Percentiles rank a stretch among this genome's conserved stretches.
Conservation (phyloP, 441 rosid genomes). For the Manihot esculenta region DNA sequence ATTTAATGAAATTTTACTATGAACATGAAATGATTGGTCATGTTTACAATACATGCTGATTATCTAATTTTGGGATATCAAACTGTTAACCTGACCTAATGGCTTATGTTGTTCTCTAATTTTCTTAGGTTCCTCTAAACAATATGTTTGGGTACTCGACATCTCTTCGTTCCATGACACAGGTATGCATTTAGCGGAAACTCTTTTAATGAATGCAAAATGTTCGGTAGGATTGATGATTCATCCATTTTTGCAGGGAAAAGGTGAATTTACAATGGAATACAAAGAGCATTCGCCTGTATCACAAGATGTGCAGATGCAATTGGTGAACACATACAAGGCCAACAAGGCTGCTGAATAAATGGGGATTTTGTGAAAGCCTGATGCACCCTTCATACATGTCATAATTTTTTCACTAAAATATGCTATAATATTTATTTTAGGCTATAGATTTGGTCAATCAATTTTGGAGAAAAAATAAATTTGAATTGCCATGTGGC, state of each 20-base stretch:
- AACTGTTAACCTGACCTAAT: background rate
- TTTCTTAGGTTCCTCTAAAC: slow-evolving; percentile 81
- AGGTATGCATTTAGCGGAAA: slow-evolving; percentile 32
- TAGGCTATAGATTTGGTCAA: slow-evolving; percentile 2
- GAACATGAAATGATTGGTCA: background rate
- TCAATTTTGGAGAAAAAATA: background rate
- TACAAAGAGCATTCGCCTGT: slow-evolving; percentile 91
- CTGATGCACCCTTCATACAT: background rate
- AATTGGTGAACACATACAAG: slow-evolving; percentile 72
- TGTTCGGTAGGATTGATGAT: background rate
- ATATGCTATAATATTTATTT: background rate
- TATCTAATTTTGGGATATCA: background rate
- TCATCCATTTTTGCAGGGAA: slow-evolving; percentile 48
- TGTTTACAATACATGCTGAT: background rate
- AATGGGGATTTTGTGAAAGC: slow-evolving; percentile 8
- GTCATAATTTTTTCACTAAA: slow-evolving; percentile 1
- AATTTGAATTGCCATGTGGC: background rate
- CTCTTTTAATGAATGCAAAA: background rate
- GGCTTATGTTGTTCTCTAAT: background rate
- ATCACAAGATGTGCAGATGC: slow-evolving; percentile 83
- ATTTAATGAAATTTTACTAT: background rate
- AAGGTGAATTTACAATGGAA: slow-evolving; percentile 98
- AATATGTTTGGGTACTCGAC: slow-evolving; percentile 99
- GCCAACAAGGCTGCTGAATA: slow-evolving; percentile 57
- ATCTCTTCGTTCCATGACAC: slow-evolving; percentile 95